Evolutionary conservation across 208 protist genomes (phyloP), one percentile per base, ranked within the genome.

Genomic region (Cochliopodium minus): DNA sequence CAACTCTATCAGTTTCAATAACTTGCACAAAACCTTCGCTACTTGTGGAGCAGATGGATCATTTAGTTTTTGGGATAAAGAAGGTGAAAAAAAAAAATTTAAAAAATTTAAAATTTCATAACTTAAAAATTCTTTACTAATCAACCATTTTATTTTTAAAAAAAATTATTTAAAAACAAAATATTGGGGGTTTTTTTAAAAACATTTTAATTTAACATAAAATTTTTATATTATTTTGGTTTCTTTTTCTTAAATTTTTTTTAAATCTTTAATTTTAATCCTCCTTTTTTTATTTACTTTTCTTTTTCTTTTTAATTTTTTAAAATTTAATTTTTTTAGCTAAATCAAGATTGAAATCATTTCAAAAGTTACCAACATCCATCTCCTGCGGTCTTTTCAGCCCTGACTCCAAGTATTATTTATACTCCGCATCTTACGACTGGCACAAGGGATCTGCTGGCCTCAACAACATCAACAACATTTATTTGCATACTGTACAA

Each of bases 1-100:
- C 29, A 83, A 82, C 40, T 26, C n/a, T 32, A 76, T 83, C 22
- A 32, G 34, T 39, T 78, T 78, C 46, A 69, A 82, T 45, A 64
- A 64, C 17, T 26, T 47, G 6, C 73, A 62, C 45, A 65, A 65
- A 23, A 82, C 76, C 10, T 79, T 83, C 55, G 53, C 73, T 23
- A 83, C 78, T 11, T 56, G 54, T 22, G 78, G 78, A 29, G 65
- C 66, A 10, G 71, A 79, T 60, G 74, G 70, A 40, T 32, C 26
- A 4, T 65, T 72, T 20, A 50, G 57, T 34, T 74, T 76, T 43
- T 82, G 71, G 71, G 73, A 79, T 52, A 71, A 72, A 25, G 48
- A 59, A 28, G 22, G 36, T 4, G 48, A 55, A 28, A 30, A 51
- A 36, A 20, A 35, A n/a, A 43, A n/a, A 40, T 7, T 33, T 42